These are phyloP conservation scores for Pisolithus marmoratus DNA, from an alignment of 768 basidiomycete genomes.

Conservation along the genomic window DNA sequence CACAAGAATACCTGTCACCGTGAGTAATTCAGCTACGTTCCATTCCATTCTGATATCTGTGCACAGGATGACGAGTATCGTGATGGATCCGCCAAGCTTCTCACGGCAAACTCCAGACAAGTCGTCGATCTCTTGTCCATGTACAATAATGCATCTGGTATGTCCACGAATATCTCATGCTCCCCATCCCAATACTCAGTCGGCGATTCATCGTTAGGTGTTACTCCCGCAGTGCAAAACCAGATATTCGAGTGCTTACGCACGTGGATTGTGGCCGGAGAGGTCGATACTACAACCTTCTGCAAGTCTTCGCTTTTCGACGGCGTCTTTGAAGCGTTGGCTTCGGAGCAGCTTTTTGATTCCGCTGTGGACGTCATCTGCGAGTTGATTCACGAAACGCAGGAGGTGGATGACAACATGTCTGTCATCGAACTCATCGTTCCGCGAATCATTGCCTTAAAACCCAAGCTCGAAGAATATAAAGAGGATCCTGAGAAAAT, in stretches of 20 bases:
- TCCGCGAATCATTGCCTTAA: conserved; percentile 75
- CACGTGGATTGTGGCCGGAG: conserved; percentile 86
- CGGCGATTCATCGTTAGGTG: conserved; percentile 52
- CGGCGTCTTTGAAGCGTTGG: conserved; percentile 79
- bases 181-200: background rate
- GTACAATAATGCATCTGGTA: conserved; percentile 87
- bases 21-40: conserved; percentile 36
- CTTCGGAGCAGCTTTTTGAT: conserved; percentile 86
- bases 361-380: conserved; percentile 87
- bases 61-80: conserved; percentile 70
- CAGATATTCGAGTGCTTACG: conserved; percentile 83
- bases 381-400: conserved; percentile 96
- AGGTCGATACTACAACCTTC: conserved; percentile 60
- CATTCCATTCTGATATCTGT: conserved; percentile 7
- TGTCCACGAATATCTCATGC: conserved; percentile 20
- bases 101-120: conserved; percentile 62
- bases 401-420: conserved; percentile 95
- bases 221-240: conserved; percentile 69
- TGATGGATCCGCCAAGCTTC: conserved; percentile 52
- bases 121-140: conserved; percentile 76
- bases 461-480: conserved; percentile 50
- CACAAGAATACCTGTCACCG: conserved; percentile 81
- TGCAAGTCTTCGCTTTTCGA: conserved; percentile 74
- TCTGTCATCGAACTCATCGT: conserved; percentile 82
- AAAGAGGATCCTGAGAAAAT: conserved; percentile 84